Base-by-base conservation (phyloP, 2,329 filamentous ascomycete genomes). In the Huntiella moniliformis region DNA sequence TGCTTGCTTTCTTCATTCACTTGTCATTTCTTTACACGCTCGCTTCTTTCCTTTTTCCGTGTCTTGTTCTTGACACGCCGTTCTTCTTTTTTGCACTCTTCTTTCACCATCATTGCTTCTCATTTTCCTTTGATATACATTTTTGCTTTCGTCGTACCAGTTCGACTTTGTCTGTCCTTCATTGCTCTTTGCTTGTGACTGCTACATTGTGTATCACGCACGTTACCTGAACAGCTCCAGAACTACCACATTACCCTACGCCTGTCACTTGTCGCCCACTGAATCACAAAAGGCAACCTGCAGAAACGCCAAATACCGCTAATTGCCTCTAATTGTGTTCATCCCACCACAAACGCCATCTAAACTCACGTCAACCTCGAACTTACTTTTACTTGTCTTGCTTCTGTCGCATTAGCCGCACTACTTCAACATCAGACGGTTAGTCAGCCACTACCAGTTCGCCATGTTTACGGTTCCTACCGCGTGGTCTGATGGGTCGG, bases 381-480 rank as follows among this genome's bases (percentile, higher is more conserved):
- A 28, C 22, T n/a, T n/a, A n/a, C 38, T 11, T 17, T 1, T 11
- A 42, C 39, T 43, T 43, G 13, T 31, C 13, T 5, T 42, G 15
- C 40, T 33, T 16, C 4, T 13, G 10, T 13, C 35, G 31, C 10
- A 18, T 28, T 16, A 17, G 22, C 15, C 11, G 7, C 37, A 12
- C 11, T 13, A 6, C 22, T 28, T 42, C 16, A 12, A 10, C 15
- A 13, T 34, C 16, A 6, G n/a, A 17, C 13, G 22, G 22, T 28
- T 28, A 28, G 22, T 28, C 22, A 28, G 22, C 22, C 7, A 28
- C 22, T 8, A 28, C 22, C 7, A 28, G 7, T 28, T n/a, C 34
- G 36, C 17, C 42, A 52, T 52, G 51, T 52, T 52, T 38, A 44
- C 49, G 7, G 34, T 35, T 16, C 49, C 50, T n/a, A 42, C 46